A percentile compares a stretch with the other conserved stretches of the same genome.
These are phyloP conservation scores for Rhododendron griersonianum DNA, from an alignment of 148 eudicot genomes.

Conservation along the genomic window DNA sequence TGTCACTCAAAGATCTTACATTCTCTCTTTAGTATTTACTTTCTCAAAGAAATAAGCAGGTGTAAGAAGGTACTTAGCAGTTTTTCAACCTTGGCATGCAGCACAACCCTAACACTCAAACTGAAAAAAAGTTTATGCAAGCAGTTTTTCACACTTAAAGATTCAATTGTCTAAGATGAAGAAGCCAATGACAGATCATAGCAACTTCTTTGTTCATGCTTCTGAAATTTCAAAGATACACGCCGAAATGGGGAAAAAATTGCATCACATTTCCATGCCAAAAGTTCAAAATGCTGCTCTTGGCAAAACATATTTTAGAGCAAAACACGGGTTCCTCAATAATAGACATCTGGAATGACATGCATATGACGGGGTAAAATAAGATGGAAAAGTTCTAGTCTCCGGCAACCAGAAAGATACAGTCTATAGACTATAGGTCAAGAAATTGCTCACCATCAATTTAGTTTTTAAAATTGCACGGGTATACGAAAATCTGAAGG, in stretches of 20 bases:
- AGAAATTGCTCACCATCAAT: background rate
- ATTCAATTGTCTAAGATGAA: background rate
- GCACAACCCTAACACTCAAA: background rate
- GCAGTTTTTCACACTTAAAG: background rate
- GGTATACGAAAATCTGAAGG: background rate
- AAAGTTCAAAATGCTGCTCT: no score
- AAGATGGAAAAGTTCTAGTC: background rate
- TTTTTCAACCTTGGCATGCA: background rate
- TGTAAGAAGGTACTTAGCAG: background rate
- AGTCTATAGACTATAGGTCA: background rate
- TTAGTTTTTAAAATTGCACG: background rate
- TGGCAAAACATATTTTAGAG: no score
- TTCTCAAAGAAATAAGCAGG: background rate
- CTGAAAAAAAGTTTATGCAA: background rate
- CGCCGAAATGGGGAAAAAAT: background rate
- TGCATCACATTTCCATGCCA: background rate
- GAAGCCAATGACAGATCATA: background rate
- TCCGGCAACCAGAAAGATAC: background rate
- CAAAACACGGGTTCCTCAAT: background rate
- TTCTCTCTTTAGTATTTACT: background rate
- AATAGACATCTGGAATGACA: background rate
- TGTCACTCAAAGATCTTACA: background rate
- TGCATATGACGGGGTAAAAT: background rate
- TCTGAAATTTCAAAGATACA: no score
- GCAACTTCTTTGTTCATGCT: background rate